phyloP scores from a whole-genome alignment of 371 early-diverging fungal genomes.

The Mucor mucedo region DNA sequence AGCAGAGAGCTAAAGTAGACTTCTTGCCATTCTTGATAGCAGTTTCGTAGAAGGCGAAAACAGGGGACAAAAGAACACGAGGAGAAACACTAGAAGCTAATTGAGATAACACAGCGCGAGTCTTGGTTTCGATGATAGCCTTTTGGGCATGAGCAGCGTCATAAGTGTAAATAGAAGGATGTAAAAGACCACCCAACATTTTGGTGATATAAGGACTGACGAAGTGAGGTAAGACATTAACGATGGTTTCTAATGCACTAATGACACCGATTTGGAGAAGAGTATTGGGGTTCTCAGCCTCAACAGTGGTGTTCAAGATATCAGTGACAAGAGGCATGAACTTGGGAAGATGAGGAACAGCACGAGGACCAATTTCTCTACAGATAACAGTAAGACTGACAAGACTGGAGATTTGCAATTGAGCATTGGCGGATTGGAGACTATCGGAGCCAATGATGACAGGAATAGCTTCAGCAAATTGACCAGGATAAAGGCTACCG shows the following conservation, averaged over 20 bases:
- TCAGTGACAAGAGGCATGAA: slow-evolving; percentile 75
- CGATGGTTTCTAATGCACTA: slow-evolving; percentile 72
- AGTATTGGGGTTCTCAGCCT: slow-evolving; percentile 38
- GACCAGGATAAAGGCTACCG: slow-evolving; percentile 64
- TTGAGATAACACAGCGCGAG: slow-evolving; percentile 53
- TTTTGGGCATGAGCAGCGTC: slow-evolving; percentile 47
- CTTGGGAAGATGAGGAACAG: slow-evolving; percentile 85
- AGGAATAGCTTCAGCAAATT: slow-evolving; percentile 66
- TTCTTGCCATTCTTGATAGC: slow-evolving; percentile 64
- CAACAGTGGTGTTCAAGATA: slow-evolving; percentile 37
- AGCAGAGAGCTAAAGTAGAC: slow-evolving; percentile 58
- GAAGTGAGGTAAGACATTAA: slow-evolving; percentile 81
- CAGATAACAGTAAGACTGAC: slow-evolving; percentile 75
- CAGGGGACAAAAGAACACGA: slow-evolving; percentile 71
- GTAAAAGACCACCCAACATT: slow-evolving; percentile 59
- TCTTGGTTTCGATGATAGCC: slow-evolving; percentile 54
- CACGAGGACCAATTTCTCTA: slow-evolving; percentile 79
- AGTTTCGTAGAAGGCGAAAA: slow-evolving; percentile 65
- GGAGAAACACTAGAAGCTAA: slow-evolving; percentile 69
- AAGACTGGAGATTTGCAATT: slow-evolving; percentile 75
- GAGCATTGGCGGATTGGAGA: slow-evolving; percentile 58
- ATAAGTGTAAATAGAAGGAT: slow-evolving; percentile 58
- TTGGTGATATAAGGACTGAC: slow-evolving; percentile 78
- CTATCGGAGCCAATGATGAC: slow-evolving; percentile 61
- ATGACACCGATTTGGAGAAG: slow-evolving; percentile 69